Base-by-base conservation (phyloP, 345 rosid species). In the Eucalyptus sideroxylon region DNA sequence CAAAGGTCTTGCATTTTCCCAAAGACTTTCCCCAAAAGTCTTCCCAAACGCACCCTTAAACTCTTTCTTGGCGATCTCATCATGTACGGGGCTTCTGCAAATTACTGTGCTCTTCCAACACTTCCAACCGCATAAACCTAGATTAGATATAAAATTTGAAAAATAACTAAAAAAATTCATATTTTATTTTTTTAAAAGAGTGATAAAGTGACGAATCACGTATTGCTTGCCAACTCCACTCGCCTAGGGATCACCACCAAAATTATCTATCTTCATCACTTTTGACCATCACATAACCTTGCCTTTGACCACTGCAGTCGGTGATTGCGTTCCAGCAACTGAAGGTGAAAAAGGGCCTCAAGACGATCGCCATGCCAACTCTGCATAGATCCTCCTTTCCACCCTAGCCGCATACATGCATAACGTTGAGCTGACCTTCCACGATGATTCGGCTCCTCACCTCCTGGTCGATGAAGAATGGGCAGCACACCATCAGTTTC, bases 71-170 rank as follows among this genome's bases (percentile, higher is more conserved):
- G 60, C 1, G 0, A 55, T 55, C 60, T 55, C 26, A 55, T 19
- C 26, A 55, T 8, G 26, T 55, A 8, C 4, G 0, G 27, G 6
- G 60, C 60, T 55, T 21, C 1, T 23, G 60, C 56, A 17, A 51
- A 51, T 0, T 51, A 3, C 12, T 55, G 26, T 0, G 0, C 27
- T 21, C 26, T 55, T 0, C 26, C 0, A 55, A 55, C 60, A 23
- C 27, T 23, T 27, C 11, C 2, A 23, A 55, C 0, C 60, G 0
- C 26, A 55, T 4, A 23, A 55, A 55, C 60, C 27, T 0, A 0
- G 62, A 56, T 56, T 23, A 24, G 30, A 9, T 9, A 21, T 56
- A 56, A 56, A 23, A 23, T 56, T 56, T 56, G 5, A 23, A 23
- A 56, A 9, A 23, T 56, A 23, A 56, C 13, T 23, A 9, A 23